Evolutionary conservation across 257 asterid species (phyloP), one percentile per base, ranked within the genome.

Genomic region (Fraxinus cuspidata): DNA sequence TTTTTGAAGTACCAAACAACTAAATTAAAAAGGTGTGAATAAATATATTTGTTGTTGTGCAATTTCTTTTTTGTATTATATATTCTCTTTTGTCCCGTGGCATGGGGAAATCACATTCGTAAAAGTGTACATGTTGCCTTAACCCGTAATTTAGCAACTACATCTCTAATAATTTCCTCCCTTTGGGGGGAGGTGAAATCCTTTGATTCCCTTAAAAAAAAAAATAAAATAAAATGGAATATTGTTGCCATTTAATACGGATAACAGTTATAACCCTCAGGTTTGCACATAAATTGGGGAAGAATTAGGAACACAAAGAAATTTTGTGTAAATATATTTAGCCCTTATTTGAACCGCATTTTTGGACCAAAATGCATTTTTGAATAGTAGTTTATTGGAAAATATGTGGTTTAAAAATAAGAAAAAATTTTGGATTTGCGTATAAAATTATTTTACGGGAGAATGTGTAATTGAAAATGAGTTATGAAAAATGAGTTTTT

Each of bases 1-100:
- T 71, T 79, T 74, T 84, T 74, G 78, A 86, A 76, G 83, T 91
- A 64, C 77, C 84, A 73, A 80, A 79, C 80, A 82, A 89, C 64
- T 21, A 85, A 65, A 79, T 84, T 42, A 73, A 37, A 79, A 84
- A 75, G 89, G 94, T 91, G 83, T 79, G 82, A 32, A 25, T 77
- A 74, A 72, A 67, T 71, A 21, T 78, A 68, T 81, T 53, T 32
- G 56, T 60, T 28, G 49, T 64, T 73, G 70, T 28, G 69, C 51
- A 64, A 73, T 74, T 73, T 19, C 28, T 51, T 66, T 67, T 5
- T 28, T 35, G 27, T 72, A 42, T 60, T 38, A 12, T 71, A 35
- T 27, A 35, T 72, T 40, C 69, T 74, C 81, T 71, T 70, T 81
- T 60, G 77, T 23, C 71, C 32, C 71, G 18, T 66, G 77, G 51